Evolutionary conservation across 2,329 filamentous ascomycete species (phyloP), one percentile per base, ranked within the genome.

Genomic region (Cytospora mali): DNA sequence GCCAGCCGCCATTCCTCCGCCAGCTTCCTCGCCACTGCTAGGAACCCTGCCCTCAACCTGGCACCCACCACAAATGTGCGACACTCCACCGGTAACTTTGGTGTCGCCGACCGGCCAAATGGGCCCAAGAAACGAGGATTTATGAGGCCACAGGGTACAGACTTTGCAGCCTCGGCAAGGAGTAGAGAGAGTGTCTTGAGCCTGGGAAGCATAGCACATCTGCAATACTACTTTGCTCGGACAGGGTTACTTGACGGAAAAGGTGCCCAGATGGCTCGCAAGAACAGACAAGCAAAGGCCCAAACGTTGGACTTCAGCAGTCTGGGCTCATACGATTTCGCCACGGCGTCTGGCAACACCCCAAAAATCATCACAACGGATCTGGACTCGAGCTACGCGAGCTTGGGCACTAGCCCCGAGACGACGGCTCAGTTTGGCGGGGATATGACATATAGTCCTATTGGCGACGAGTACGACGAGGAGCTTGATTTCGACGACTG

Each of bases 191-290:
- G 93, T 73, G 95, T 99, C 68, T 89, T 98, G 86, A 97, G 92
- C 72, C 79, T 99, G 66, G 95, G 95, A 60, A 97, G 93, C 76
- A 99, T 99, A 70, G 92, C 93, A 61, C 95, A 99, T 78, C 81
- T 99, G 72, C 95, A 99, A 76, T 97, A 98, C 78, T 99, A 98
- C 77, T 99, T 99, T 79, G 94, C 95, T 39, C 84, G 95, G 64
- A 99, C 95, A 0, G 95, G 95, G 6, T 78, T 99, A 67, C 79
- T 99, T 56, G 95, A 99, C 72, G 93, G 94, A 62, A 97, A 97
- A 74, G 94, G 93, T 39, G 95, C 87, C 59, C 90, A 96, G 74
- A 79, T 96, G 64, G 89, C 91, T 25, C 90, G 90, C 70, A 90
- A 89, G 73, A 88, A 84, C 71, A 83, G 64, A 42, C 66, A 70